Evolutionary conservation across 164 flowering plant species (phyloP).

Genomic region (Akebia trifoliata): DNA sequence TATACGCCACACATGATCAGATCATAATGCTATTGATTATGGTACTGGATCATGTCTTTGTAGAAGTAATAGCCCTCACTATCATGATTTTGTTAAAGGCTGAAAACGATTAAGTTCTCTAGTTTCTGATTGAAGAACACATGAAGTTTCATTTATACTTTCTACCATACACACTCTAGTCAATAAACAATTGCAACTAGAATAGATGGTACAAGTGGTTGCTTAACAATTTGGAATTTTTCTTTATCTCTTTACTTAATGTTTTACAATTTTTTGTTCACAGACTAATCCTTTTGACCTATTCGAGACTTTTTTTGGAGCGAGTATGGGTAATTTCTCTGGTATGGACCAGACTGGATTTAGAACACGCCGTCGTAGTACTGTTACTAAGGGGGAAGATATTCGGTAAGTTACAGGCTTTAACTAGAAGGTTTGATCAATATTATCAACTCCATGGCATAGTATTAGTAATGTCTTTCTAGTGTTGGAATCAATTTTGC

Average conservation of each 20-base stretch:
- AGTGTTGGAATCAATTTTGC: background rate
- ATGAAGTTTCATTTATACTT: too few species aligned
- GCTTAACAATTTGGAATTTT: background rate
- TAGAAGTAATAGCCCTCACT: too few species aligned
- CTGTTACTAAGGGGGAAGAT: constrained; percentile 88
- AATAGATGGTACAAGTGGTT: background rate
- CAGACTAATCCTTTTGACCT: constrained; percentile 98
- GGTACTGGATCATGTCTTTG: too few species aligned
- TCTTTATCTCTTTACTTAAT: background rate
- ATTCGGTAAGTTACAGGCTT: constrained; percentile 56
- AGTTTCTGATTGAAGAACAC: too few species aligned
- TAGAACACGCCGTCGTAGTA: constrained; percentile 58
- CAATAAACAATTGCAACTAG: too few species aligned
- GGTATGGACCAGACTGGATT: constrained; percentile 75
- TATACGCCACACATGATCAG: too few species aligned
- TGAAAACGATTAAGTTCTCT: too few species aligned
- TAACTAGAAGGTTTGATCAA: background rate
- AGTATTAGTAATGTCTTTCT: background rate
- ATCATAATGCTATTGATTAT: too few species aligned
- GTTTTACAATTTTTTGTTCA: constrained; percentile 1
- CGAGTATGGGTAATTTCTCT: constrained; percentile 80
- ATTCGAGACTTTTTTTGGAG: constrained; percentile 95
- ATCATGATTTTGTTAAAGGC: too few species aligned
- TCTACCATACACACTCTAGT: too few species aligned
- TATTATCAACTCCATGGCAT: background rate